These are phyloP conservation scores for Glutinoglossum americanum DNA, from an alignment of 495 filamentous ascomycete species.

Conservation along the genomic window DNA sequence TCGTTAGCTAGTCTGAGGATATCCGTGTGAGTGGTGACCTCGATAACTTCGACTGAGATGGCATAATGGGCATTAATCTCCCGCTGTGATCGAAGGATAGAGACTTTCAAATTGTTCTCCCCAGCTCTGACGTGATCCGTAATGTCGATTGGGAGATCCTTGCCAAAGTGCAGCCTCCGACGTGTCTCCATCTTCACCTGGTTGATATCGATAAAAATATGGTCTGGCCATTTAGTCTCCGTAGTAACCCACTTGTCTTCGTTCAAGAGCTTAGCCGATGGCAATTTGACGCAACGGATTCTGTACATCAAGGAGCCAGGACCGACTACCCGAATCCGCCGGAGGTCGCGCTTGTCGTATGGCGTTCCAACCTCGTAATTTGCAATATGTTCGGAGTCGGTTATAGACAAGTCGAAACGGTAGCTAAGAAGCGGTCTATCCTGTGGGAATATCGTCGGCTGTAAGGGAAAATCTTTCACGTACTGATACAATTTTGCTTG, in stretches of 20 bases:
- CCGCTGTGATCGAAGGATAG: constrained; percentile 22
- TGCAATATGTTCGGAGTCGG: neutral
- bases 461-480: constrained; percentile 11
- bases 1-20: constrained; percentile 22
- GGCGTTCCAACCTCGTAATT: neutral
- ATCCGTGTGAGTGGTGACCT: constrained; percentile 26
- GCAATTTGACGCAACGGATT: constrained; percentile 9
- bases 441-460: constrained; percentile 8
- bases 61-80: constrained; percentile 24
- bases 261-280: constrained; percentile 5
- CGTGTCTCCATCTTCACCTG: constrained; percentile 27
- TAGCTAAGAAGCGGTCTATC: neutral
- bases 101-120: constrained; percentile 34
- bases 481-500: constrained; percentile 12
- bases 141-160: constrained; percentile 55
- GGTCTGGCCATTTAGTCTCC: constrained; percentile 50
- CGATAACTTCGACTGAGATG: constrained; percentile 40
- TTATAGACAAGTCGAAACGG: neutral
- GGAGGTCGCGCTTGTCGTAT: neutral
- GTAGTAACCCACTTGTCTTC: constrained; percentile 35
- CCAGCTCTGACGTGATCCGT: constrained; percentile 30
- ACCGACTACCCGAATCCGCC: neutral
- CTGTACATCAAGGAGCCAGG: neutral
- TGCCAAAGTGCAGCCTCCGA: constrained; percentile 44
- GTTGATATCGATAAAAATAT: constrained; percentile 53